Conservation (phyloP, 2,329 filamentous ascomycete genomes). For the Purpureocillium lavendulum region DNA sequence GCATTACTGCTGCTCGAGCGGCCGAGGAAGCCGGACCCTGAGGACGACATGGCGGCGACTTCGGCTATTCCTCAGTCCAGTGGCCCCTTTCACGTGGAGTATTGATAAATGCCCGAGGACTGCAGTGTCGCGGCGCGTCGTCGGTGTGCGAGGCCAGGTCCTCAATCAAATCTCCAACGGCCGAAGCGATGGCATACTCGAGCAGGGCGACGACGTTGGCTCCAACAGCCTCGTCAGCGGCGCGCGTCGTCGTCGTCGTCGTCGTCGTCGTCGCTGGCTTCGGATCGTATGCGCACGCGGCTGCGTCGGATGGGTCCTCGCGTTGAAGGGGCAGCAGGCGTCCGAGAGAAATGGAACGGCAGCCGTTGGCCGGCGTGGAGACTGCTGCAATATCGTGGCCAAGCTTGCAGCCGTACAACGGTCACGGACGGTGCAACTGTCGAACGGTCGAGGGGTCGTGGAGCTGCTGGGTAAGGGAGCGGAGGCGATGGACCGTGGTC, state of each 20-base stretch:
- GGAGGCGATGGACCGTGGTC: no score
- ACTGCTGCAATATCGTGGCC: slow-evolving; percentile 1
- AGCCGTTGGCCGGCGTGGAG: background rate
- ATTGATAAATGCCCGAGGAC: no score
- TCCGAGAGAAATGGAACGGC: background rate
- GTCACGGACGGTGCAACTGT: background rate
- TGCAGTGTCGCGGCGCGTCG: no score
- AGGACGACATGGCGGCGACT: slow-evolving; percentile 41
- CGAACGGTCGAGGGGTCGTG: background rate
- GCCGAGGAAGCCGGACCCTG: slow-evolving; percentile 54
- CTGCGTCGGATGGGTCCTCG: background rate
- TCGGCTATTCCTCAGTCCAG: slow-evolving; percentile 7
- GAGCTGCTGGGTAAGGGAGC: background rate
- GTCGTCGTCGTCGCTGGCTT: background rate
- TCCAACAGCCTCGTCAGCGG: slow-evolving; percentile 17
- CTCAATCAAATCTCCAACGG: no score
- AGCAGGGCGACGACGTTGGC: slow-evolving; percentile 12
- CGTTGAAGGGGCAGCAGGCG: background rate
- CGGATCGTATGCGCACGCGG: background rate
- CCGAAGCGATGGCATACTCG: slow-evolving; percentile 21
- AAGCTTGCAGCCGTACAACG: background rate
- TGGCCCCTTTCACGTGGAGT: background rate
- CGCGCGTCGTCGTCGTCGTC: no score
- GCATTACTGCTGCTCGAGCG: slow-evolving; percentile 57
- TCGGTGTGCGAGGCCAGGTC: no score